Evolutionary conservation across 148 eudicot species (phyloP).

Genomic region (Selenicereus undatus): DNA sequence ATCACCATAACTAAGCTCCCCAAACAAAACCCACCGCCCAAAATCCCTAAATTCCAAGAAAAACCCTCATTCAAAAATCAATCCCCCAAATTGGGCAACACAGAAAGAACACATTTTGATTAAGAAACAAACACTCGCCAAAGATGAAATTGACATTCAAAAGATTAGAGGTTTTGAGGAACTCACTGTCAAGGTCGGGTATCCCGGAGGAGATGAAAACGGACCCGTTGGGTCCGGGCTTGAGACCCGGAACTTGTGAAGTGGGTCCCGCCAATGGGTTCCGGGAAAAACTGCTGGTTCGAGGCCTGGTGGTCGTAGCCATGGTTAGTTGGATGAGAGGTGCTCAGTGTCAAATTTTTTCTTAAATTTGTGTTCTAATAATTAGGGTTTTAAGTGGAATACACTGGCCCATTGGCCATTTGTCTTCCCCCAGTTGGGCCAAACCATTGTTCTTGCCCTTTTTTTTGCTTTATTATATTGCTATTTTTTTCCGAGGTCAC

Average conservation of each 20-base stretch:
- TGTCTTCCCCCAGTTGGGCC: not conserved
- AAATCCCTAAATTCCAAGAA: conserved; percentile 44
- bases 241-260: conserved; percentile 58
- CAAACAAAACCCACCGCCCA: conserved; percentile 88
- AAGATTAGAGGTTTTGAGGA: not conserved
- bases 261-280: conserved; percentile 31
- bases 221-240: conserved; percentile 81
- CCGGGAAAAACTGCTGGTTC: conserved; percentile 33
- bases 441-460: not conserved
- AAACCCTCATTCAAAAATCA: not conserved
- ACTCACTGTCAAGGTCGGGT: conserved; percentile 85
- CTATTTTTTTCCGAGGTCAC: too few relatives aligned
- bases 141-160: too few relatives aligned
- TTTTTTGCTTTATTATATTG: not conserved
- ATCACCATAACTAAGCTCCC: conserved; percentile 90
- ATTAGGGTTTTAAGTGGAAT: conserved; percentile 7
- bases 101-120: not conserved
- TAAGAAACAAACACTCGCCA: not conserved
- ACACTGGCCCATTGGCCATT: not conserved
- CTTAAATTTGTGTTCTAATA: not conserved
- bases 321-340: conserved; percentile 9
- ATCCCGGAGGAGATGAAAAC: conserved; percentile 86
- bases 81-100: not conserved
- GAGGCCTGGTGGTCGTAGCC: conserved; percentile 19
- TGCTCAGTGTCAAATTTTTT: not conserved